Conservation (phyloP, 2,329 filamentous ascomycete genomes). For the Xylaria sp. region DNA sequence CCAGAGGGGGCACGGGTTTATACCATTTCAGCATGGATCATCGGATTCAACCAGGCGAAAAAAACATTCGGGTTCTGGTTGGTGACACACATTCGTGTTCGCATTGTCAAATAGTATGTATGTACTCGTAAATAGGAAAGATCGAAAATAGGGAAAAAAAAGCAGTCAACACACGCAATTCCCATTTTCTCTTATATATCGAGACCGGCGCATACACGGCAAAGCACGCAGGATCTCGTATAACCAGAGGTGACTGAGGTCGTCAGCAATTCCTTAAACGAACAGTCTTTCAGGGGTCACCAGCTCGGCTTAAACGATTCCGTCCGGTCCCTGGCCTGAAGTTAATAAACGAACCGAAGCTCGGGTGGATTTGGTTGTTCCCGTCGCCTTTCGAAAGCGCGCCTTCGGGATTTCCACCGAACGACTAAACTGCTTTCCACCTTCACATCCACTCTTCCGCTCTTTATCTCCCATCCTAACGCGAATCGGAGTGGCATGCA, state of each 20-base stretch:
- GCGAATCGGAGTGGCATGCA: neutral
- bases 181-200: neutral
- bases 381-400: neutral
- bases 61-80: neutral
- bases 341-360: neutral
- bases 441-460: too few relatives aligned
- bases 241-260: neutral
- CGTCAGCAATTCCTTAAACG: slow-evolving; percentile 7
- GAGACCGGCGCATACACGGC: neutral
- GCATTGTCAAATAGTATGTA: neutral
- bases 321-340: neutral
- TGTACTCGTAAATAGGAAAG: neutral
- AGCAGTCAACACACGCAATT: neutral
- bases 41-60: neutral
- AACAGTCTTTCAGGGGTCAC: slow-evolving; percentile 21
- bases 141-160: neutral
- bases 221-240: neutral
- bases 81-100: neutral
- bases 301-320: neutral
- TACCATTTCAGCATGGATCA: neutral
- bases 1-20: neutral
- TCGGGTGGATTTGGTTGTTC: neutral
- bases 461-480: neutral
- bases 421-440: neutral
- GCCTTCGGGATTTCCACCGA: neutral